Evolutionary conservation across 83 land plant species (phyloP), one percentile per base, ranked within the genome.

Genomic region (Diphasiastrum complanatum): DNA sequence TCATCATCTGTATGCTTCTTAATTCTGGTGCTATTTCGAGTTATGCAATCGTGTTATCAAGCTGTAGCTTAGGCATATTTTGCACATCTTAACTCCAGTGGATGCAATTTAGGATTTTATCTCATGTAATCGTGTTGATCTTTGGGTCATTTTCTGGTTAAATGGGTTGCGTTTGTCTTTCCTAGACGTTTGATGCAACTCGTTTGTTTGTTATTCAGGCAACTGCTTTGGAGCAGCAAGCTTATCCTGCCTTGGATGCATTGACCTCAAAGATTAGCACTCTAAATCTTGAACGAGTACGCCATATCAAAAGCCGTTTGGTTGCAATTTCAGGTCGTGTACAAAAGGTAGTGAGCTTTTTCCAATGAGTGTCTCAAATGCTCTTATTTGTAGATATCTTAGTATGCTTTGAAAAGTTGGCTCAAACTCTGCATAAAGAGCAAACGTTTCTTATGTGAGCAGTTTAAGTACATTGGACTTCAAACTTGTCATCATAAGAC

Each of bases 241-340:
- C 51, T 6, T 48, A 48, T 18, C 51, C 51, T 18, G 51, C 23
- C 4, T 18, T 48, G 51, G 51, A 48, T 24, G 51, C n/a, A 5
- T 18, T 48, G 18, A 48, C 51, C 6, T 48, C 51, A 24, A 48
- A 48, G 18, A 48, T 48, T 4, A 48, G 51, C 51, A 48, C 51
- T 6, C 51, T 48, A 5, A 48, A 48, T 18, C 18, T 48, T 18
- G 51, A 48, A 18, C 51, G 51, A 6, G 51, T 48, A 6, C 51
- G 51, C 4, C n/a, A 24, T 18, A 18, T 48, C 23, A 48, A 48
- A 18, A 48, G 51, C 51, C 6, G 51, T 6, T 24, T 48, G 6
- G 51, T 48, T 18, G 51, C 51, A 6, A 18, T 48, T 24, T 18
- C 51, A 5, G 5, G 51, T 5, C n/a, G 51, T 18, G 51, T 48